Conservation (phyloP, 345 rosid genomes). For the Linum usitatissimum region DNA sequence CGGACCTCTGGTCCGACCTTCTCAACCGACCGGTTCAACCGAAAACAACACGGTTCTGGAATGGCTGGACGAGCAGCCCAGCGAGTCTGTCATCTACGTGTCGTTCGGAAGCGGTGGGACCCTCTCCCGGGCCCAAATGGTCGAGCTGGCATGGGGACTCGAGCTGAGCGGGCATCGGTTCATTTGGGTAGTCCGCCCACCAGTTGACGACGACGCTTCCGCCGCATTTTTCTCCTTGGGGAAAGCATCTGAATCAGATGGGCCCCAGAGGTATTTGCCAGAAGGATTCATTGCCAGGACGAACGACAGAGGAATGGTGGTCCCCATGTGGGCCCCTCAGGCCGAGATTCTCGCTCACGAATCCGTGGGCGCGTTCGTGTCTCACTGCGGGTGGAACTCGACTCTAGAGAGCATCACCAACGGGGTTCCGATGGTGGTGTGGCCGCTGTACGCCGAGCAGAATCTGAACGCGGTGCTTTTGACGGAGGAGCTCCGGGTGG, state of each 20-base stretch:
- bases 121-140: constrained; percentile 31
- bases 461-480: constrained; percentile 52
- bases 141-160: constrained; percentile 54
- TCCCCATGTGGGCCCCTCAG: constrained; percentile 58
- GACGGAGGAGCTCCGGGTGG: constrained; percentile 34
- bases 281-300: constrained; percentile 45
- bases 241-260: constrained; percentile 4
- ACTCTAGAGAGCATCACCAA: constrained; percentile 41
- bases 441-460: constrained; percentile 72
- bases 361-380: constrained; percentile 53
- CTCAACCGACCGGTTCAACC: neutral
- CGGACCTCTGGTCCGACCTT: constrained; percentile 28
- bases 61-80: constrained; percentile 46
- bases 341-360: constrained; percentile 41
- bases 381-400: constrained; percentile 75
- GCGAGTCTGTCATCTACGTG: constrained; percentile 44
- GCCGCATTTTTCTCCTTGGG: constrained; percentile 22
- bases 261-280: constrained; percentile 25
- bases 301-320: constrained; percentile 24
- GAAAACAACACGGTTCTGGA: neutral
- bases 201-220: constrained; percentile 12
- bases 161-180: constrained; percentile 51
- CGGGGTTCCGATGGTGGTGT: constrained; percentile 54
- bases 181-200: constrained; percentile 51
- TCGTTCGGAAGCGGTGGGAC: constrained; percentile 75